These are phyloP conservation scores for Symbiodinium natans DNA, from an alignment of 73 alveolate genomes.

Conservation along the genomic window DNA sequence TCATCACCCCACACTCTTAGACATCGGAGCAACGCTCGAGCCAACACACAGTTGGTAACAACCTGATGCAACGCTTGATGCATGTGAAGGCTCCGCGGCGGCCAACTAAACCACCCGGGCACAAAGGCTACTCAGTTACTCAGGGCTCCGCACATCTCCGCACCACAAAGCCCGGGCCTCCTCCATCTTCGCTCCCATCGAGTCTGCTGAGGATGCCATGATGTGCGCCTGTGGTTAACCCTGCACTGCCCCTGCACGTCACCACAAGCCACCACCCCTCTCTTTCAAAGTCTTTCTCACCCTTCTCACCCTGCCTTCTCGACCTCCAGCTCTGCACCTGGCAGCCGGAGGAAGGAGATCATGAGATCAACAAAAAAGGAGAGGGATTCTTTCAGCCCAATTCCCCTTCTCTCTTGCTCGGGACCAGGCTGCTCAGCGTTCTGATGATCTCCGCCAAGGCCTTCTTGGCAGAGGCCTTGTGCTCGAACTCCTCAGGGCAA, in stretches of 20 bases:
- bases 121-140: too few relatives aligned
- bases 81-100: too few relatives aligned
- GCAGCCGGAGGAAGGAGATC: neutral
- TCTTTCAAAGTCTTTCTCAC: too few relatives aligned
- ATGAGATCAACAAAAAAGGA: too few relatives aligned
- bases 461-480: conserved; percentile 50
- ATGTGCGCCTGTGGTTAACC: conserved; percentile 87
- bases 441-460: conserved; percentile 45
- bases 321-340: conserved; percentile 88
- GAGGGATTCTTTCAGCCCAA: too few relatives aligned
- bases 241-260: too few relatives aligned
- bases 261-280: too few relatives aligned
- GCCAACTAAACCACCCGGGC: too few relatives aligned
- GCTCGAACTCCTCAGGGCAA: conserved; percentile 62
- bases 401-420: neutral
- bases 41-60: neutral
- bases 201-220: conserved; percentile 85
- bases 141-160: neutral
- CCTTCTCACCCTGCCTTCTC: conserved; percentile 62
- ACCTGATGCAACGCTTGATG: too few relatives aligned
- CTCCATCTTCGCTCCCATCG: conserved; percentile 41
- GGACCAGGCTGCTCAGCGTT: conserved; percentile 59
- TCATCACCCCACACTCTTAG: neutral
- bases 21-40: neutral
- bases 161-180: too few relatives aligned